phyloP scores from a whole-genome alignment of 805 yeast species.

The Danielozyma ontarioensis region DNA sequence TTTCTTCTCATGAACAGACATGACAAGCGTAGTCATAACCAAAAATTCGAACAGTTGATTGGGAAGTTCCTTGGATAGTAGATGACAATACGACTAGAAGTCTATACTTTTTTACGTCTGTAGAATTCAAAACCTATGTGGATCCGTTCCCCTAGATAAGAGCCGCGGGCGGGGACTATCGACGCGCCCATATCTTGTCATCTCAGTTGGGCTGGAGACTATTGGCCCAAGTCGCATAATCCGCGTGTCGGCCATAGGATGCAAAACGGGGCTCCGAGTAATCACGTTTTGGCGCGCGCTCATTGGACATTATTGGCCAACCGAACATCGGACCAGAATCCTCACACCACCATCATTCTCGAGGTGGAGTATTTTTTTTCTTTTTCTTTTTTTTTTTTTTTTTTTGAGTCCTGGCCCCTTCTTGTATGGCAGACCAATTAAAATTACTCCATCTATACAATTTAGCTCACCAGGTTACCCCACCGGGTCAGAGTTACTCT shows the following conservation, averaged over 20 bases:
- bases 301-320: constrained; percentile 6
- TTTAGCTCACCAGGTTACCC: constrained; percentile 8
- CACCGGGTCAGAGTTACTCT: constrained; percentile 10
- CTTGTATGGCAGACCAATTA: constrained; percentile 4
- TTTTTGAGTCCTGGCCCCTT: too few relatives aligned
- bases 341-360: too few relatives aligned
- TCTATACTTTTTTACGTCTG: too few relatives aligned
- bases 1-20: constrained; percentile 1
- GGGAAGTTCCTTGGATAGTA: too few relatives aligned
- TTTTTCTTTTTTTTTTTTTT: too few relatives aligned
- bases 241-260: constrained; percentile 11
- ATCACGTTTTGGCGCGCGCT: constrained; percentile 10
- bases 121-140: too few relatives aligned
- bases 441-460: constrained; percentile 9
- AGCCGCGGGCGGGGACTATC: too few relatives aligned
- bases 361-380: too few relatives aligned
- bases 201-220: not conserved
- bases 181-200: too few relatives aligned
- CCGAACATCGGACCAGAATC: not conserved
- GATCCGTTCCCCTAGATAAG: too few relatives aligned
- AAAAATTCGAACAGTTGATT: not conserved
- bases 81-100: too few relatives aligned
- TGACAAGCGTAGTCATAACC: not conserved
- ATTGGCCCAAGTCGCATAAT: constrained; percentile 8
- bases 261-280: constrained; percentile 1